phyloP scores from a whole-genome alignment of 805 yeast genomes.

The Diddensiella santjacobensis region DNA sequence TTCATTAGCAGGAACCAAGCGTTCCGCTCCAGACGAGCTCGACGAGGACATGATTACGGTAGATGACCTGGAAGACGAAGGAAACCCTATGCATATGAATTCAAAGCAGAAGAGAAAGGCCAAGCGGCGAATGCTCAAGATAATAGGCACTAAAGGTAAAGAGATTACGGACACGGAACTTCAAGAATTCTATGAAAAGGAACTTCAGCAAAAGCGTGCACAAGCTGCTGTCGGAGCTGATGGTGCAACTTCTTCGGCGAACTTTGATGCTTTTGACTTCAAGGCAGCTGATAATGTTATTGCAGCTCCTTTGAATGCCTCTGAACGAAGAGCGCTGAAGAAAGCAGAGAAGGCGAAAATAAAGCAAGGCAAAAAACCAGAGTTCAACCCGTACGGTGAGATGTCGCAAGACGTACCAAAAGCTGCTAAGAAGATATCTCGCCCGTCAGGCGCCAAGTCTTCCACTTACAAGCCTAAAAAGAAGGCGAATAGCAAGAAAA shows the following conservation, averaged over 20 bases:
- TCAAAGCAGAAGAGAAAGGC: conserved; percentile 15
- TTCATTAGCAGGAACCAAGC: background rate
- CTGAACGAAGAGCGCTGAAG: conserved; percentile 1
- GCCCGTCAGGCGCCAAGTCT: conserved; percentile 16
- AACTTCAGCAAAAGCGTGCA: background rate
- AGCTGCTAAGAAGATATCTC: conserved; percentile 17
- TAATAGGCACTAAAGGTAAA: conserved; percentile 3
- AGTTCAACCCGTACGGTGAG: conserved; percentile 24
- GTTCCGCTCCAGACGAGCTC: background rate
- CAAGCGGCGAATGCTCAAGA: conserved; percentile 18
- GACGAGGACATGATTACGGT: conserved; percentile 1
- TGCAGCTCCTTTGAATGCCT: background rate
- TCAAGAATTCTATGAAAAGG: conserved; percentile 2
- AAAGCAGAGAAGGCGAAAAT: conserved; percentile 8
- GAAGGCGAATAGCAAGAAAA: conserved; percentile 1
- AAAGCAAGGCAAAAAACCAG: conserved; percentile 1
- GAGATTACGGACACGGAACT: background rate
- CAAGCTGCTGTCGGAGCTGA: background rate
- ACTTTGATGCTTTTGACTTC: conserved; percentile 8
- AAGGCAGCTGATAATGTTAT: conserved; percentile 1
- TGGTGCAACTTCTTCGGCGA: background rate
- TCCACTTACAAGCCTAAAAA: conserved; percentile 18
- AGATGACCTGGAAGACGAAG: conserved; percentile 2
- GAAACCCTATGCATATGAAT: background rate
- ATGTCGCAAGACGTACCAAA: conserved; percentile 18